phyloP scores from a whole-genome alignment of 306 rosid species.

The Quercus engelmannii region DNA sequence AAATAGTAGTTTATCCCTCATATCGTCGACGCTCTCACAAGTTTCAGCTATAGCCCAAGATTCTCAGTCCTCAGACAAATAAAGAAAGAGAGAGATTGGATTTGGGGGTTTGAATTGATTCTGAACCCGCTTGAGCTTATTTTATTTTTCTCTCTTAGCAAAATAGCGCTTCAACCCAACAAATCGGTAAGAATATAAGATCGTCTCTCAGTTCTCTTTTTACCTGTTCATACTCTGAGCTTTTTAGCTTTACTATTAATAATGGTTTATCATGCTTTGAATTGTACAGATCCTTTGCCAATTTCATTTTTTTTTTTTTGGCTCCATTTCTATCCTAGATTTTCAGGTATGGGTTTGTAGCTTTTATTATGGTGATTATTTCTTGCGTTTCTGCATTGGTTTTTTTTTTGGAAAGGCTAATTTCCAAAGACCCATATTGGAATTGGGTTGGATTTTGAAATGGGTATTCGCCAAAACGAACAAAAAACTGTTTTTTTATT shows the following conservation, averaged over 20 bases:
- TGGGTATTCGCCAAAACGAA: neutral
- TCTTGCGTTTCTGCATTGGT: neutral
- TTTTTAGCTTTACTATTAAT: neutral
- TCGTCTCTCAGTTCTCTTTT: neutral
- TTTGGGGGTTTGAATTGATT: no score
- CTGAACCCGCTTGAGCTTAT: no score
- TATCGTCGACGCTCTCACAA: no score
- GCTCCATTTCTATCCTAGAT: neutral
- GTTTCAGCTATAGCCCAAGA: no score
- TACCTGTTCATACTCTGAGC: neutral
- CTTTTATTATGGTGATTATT: neutral
- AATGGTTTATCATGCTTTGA: neutral
- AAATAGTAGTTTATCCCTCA: no score
- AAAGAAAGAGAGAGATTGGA: no score
- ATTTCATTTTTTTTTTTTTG: neutral
- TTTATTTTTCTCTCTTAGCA: no score
- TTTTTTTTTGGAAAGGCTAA: neutral
- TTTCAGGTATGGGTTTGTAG: neutral
- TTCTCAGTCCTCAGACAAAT: no score
- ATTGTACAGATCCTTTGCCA: neutral
- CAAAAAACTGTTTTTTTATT: neutral
- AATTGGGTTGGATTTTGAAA: neutral
- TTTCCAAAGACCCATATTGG: neutral
- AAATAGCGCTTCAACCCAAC: no score
- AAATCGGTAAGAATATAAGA: neutral